Evolutionary conservation across 257 asterid species (phyloP), one percentile per base, ranked within the genome.

Genomic region (Nicotiana otophora): DNA sequence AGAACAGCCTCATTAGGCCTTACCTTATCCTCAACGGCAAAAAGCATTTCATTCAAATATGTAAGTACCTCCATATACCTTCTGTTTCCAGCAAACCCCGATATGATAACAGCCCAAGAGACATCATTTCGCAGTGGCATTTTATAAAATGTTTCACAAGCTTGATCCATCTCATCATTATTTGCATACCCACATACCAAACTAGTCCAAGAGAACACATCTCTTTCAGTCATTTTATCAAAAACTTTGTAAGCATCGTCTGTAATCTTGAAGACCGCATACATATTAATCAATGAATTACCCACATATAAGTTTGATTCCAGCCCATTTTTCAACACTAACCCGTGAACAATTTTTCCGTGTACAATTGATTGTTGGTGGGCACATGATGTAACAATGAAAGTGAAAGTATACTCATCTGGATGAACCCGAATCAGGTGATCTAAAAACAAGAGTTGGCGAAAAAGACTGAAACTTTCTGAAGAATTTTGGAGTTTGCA

Each of bases 51-150:
- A 31, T 63, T 88, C 53, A 93, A 93, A 87, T 76, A 90, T 5
- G 19, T 8, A 33, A 94, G 88, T 28, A 92, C 95, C 68, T 90
- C 93, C 48, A 84, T 53, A 72, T 89, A 90, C 78, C 68, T 91
- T 39, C 91, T 89, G 26, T 88, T 82, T 76, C 91, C 87, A 84
- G 89, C 89, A 69, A 87, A 90, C 77, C 97, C 97, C 16, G 97
- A 93, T 79, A 94, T 55, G 84, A 92, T 89, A 4, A 91, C 98
- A 64, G 91, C 84, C 96, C 97, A 95, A 81, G 97, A 93, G n/a
- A 95, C 98, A 15, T 89, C 97, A 63, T 91, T 92, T 10, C 87
- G 88, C 85, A 84, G 77, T 1, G 95, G 96, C 95, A 95, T 92
- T 74, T 83, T 76, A 78, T 64, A 2, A 66, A 95, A 93, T 1